Evolutionary conservation across 2,329 filamentous ascomycete species (phyloP), one percentile per base, ranked within the genome.

Genomic region (Aspergillus thermomutatus): DNA sequence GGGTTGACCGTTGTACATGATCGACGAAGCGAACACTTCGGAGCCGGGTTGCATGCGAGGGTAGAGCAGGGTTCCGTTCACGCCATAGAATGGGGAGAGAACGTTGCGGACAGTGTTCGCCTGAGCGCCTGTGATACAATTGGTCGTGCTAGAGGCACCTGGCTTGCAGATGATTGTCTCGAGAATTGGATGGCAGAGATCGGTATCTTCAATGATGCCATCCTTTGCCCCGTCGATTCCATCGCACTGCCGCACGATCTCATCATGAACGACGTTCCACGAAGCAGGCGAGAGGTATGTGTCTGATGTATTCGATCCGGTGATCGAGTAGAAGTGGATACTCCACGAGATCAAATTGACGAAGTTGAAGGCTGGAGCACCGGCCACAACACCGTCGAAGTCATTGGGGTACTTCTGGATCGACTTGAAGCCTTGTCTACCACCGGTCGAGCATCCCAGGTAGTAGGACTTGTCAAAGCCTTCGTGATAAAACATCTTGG

Each of bases 331-430:
- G 62, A 80, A 79, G 34, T 71, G 67, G 4, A 72, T 76, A 59
- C 69, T 72, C 78, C 76, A 80, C 3, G 74, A 75, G 19, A 72
- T 62, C 17, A 81, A 62, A 47, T 77, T 74, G 60, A 78, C 71
- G 58, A 77, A 77, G 61, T 77, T 74, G 50, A 77, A 64, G 21
- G 76, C 77, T 21, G 71, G 77, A 47, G 78, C 72, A 19, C 75
- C 78, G 5, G 75, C 72, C 25, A 80, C 72, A 51, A 81, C 76
- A 40, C 79, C 79, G 55, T 81, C 78, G 52, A 80, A 81, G 59
- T 80, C 78, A 14, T 75, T 65, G 1, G 78, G 79, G 58, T 72
- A 81, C 48, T 73, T 67, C 55, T 80, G 74, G 3, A 75, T 71
- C 2, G 75, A 75, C 58, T 78, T 78, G 54, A 79, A 67, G 37